These are phyloP conservation scores for Aspergillus ochraceus DNA, from an alignment of 2,329 filamentous ascomycete species.

Conservation along the genomic window DNA sequence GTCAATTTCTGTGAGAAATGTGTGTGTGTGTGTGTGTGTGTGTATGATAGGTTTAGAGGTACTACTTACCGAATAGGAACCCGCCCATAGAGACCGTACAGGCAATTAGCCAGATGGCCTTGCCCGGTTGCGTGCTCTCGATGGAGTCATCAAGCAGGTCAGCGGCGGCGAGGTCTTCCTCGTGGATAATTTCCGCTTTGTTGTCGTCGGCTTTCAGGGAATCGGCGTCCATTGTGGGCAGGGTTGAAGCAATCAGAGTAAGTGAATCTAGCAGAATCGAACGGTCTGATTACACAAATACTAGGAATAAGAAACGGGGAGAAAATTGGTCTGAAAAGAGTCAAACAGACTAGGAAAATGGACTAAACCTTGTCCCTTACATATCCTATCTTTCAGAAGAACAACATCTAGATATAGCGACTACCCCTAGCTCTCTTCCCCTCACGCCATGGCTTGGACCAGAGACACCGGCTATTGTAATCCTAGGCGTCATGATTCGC, in stretches of 20 bases:
- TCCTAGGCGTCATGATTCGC: background rate
- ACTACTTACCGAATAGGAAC: conserved; percentile 12
- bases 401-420: background rate
- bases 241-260: background rate
- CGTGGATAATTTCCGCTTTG: conserved; percentile 3
- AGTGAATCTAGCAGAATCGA: background rate
- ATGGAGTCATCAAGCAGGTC: conserved; percentile 13
- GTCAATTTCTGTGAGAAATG: too few species aligned
- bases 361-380: background rate
- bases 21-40: too few species aligned
- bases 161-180: background rate
- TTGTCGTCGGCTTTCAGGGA: background rate
- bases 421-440: background rate
- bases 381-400: background rate
- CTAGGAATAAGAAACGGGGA: background rate
- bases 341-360: background rate
- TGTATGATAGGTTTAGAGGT: background rate
- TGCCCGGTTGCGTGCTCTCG: conserved; percentile 12
- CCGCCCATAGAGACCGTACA: conserved; percentile 20
- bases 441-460: background rate
- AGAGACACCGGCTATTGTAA: background rate
- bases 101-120: conserved; percentile 16
- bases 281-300: background rate
- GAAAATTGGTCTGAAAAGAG: background rate
- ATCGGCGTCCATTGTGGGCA: conserved; percentile 1